These are phyloP conservation scores for Fusarium sp. DNA, from an alignment of 2,329 filamentous ascomycete species.

Conservation along the genomic window DNA sequence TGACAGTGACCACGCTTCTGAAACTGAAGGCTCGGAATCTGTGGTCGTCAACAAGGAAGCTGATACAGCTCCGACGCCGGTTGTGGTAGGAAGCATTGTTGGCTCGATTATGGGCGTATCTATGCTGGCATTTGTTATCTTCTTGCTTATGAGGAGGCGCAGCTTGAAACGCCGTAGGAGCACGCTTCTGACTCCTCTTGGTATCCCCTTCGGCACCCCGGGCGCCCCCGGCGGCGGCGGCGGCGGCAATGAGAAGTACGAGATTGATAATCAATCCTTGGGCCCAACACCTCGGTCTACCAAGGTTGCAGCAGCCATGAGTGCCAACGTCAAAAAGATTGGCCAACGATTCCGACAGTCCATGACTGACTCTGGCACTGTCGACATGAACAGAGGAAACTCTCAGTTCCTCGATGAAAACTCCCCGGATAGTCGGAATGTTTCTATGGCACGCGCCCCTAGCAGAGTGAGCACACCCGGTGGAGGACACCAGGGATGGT, in stretches of 20 bases:
- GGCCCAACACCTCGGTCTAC: slow-evolving; percentile 57
- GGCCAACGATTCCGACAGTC: slow-evolving; percentile 34
- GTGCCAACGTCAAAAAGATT: slow-evolving; percentile 44
- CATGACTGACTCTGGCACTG: slow-evolving; percentile 48
- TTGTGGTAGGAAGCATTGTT: slow-evolving; percentile 61
- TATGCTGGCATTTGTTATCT: slow-evolving; percentile 55
- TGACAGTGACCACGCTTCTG: slow-evolving; percentile 32
- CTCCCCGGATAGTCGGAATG: slow-evolving; percentile 51
- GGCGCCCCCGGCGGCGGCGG: too few relatives aligned
- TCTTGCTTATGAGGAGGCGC: slow-evolving; percentile 60
- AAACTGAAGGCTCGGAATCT: slow-evolving; percentile 25
- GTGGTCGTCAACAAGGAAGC: slow-evolving; percentile 19
- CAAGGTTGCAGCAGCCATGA: slow-evolving; percentile 44
- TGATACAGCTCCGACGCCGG: slow-evolving; percentile 40
- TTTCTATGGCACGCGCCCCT: slow-evolving; percentile 41
- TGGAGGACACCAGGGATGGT: slow-evolving; percentile 52
- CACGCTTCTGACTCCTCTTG: slow-evolving; percentile 60
- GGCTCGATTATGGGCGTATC: slow-evolving; percentile 56
- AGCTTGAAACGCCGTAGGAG: slow-evolving; percentile 55
- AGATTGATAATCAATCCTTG: slow-evolving; percentile 56
- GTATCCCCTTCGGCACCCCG: slow-evolving; percentile 42
- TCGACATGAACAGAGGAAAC: slow-evolving; percentile 62
- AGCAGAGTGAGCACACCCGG: slow-evolving; percentile 16
- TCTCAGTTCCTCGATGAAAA: slow-evolving; percentile 58
- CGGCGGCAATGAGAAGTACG: slow-evolving; percentile 31